Evolutionary conservation across 768 basidiomycete genomes (phyloP).

Genomic region (Suillus subalutaceus): DNA sequence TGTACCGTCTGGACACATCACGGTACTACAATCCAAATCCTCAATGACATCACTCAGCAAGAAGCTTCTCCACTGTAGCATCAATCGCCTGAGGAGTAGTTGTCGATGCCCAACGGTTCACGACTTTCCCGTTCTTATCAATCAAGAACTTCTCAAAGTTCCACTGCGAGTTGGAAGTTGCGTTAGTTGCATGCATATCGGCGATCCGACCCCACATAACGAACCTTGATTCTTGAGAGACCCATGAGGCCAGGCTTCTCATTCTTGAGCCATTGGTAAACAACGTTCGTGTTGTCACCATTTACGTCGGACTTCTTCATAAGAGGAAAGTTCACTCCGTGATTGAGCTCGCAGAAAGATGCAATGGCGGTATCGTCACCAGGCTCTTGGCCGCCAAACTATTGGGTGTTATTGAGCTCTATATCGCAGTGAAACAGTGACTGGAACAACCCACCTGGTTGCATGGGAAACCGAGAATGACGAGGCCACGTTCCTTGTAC

Average conservation of each 20-base stretch:
- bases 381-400: slow-evolving; percentile 90
- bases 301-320: slow-evolving; percentile 96
- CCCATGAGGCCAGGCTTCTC: slow-evolving; percentile 77
- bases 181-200: slow-evolving; percentile 4
- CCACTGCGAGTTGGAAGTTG: slow-evolving; percentile 52
- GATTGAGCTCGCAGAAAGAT: slow-evolving; percentile 77
- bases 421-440: not conserved
- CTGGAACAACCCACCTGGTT: slow-evolving; percentile 73
- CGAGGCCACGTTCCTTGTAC: slow-evolving; percentile 74
- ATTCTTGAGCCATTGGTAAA: slow-evolving; percentile 83
- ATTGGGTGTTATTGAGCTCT: not conserved
- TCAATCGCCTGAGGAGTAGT: slow-evolving; percentile 71
- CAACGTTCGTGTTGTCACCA: slow-evolving; percentile 80
- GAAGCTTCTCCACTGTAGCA: slow-evolving; percentile 61
- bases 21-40: not conserved
- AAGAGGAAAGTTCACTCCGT: slow-evolving; percentile 88
- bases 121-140: slow-evolving; percentile 51
- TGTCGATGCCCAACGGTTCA: slow-evolving; percentile 76
- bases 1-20: not conserved
- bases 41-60: slow-evolving; percentile 32
- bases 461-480: slow-evolving; percentile 90
- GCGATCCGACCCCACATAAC: slow-evolving; percentile 35
- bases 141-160: slow-evolving; percentile 92
- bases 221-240: slow-evolving; percentile 43
- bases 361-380: slow-evolving; percentile 75